phyloP scores from a whole-genome alignment of 768 basidiomycete species.

The Cystobasidium onofrii region DNA sequence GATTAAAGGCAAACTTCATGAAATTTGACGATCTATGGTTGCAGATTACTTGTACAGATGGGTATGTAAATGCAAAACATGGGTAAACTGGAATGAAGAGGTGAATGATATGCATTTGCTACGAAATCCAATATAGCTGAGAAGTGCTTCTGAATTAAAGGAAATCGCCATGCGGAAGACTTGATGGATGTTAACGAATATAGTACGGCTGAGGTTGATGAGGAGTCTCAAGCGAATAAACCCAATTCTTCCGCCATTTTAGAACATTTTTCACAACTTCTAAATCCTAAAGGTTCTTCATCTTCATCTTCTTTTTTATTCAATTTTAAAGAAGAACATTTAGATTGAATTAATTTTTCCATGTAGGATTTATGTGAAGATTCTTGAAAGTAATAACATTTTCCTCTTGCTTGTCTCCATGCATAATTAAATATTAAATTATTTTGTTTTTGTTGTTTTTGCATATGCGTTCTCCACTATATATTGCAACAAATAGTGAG shows the following conservation, averaged over 20 bases:
- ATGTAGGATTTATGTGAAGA: not conserved
- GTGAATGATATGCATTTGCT: too few relatives aligned
- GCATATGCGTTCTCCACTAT: constrained; percentile 19
- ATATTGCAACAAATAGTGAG: not conserved
- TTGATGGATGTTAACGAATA: too few relatives aligned
- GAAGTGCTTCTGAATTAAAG: too few relatives aligned
- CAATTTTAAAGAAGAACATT: not conserved
- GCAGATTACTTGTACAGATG: too few relatives aligned
- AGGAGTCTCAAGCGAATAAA: not conserved
- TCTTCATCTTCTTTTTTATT: not conserved
- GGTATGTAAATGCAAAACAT: too few relatives aligned
- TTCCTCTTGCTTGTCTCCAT: constrained; percentile 7
- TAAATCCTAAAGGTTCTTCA: constrained; percentile 26
- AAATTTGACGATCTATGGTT: too few relatives aligned
- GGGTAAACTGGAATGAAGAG: too few relatives aligned
- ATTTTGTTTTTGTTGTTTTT: not conserved
- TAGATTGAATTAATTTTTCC: constrained; percentile 1
- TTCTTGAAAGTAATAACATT: constrained; percentile 22
- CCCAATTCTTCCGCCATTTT: constrained; percentile 22
- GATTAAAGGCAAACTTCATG: too few relatives aligned
- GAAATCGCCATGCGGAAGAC: too few relatives aligned
- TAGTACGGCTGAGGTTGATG: not conserved
- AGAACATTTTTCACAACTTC: constrained; percentile 15
- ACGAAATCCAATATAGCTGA: too few relatives aligned
- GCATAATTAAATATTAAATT: constrained; percentile 14